Percentiles rank a stretch among this genome's conserved stretches.
Evolutionary conservation across 345 rosid species (phyloP).

Genomic region (Populus alba): DNA sequence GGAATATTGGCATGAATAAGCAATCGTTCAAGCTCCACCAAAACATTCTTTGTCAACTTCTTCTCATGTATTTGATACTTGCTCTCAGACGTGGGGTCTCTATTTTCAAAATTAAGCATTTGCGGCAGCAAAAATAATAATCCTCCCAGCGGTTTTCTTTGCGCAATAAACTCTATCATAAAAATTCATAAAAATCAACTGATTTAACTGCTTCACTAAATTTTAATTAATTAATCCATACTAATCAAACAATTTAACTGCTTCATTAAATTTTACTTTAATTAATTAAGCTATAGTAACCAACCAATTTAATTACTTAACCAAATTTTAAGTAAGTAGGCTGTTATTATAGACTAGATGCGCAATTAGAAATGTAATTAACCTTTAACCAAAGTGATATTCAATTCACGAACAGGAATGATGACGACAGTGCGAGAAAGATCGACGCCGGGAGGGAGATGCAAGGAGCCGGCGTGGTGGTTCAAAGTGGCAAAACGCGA

Average conservation of each 20-base stretch:
- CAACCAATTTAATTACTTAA: background rate
- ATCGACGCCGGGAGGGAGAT: constrained; percentile 72
- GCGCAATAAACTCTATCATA: constrained; percentile 62
- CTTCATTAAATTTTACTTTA: background rate
- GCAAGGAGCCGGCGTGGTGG: constrained; percentile 84
- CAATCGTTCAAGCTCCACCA: constrained; percentile 65
- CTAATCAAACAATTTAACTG: background rate
- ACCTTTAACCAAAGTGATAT: constrained; percentile 69
- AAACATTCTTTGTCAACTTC: constrained; percentile 37
- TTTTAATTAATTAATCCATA: no score
- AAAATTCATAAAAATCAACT: background rate
- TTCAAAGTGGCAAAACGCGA: constrained; percentile 88
- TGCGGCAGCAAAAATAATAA: constrained; percentile 81
- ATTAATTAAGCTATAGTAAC: background rate
- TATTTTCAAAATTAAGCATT: constrained; percentile 48
- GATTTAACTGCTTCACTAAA: background rate
- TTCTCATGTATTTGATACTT: constrained; percentile 30
- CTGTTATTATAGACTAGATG: no score
- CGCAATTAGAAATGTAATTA: background rate
- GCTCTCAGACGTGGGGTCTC: constrained; percentile 24
- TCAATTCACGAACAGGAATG: constrained; percentile 74
- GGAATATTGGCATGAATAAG: constrained; percentile 71
- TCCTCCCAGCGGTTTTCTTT: constrained; percentile 75
- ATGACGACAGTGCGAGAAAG: constrained; percentile 86
- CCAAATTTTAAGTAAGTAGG: background rate